These are phyloP conservation scores for Xylariaceae sp. DNA, from an alignment of 2,329 filamentous ascomycete species.

Conservation along the genomic window DNA sequence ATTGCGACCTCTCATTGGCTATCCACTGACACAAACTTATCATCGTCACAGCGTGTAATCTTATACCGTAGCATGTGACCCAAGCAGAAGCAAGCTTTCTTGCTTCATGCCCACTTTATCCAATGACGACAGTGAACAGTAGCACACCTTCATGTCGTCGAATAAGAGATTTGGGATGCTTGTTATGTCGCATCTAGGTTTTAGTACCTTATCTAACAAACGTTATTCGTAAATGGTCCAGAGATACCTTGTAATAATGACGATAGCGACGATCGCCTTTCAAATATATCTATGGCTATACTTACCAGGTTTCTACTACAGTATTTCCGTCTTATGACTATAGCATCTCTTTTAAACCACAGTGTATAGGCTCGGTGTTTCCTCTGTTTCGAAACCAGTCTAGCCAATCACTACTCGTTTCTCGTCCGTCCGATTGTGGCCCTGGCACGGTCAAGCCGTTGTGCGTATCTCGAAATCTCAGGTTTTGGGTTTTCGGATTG, in stretches of 20 bases:
- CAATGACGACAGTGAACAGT: conserved; percentile 6
- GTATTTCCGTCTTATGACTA: no score
- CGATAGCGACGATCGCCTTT: conserved; percentile 15
- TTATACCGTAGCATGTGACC: not conserved
- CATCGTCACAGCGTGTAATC: not conserved
- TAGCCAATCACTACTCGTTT: no score
- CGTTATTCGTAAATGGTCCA: conserved; percentile 14
- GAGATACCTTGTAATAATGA: conserved; percentile 9
- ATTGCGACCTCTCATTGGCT: conserved; percentile 9
- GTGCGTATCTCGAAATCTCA: no score
- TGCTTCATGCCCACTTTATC: not conserved
- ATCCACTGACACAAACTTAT: not conserved
- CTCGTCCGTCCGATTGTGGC: no score
- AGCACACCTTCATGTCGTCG: conserved; percentile 22
- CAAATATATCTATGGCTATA: not conserved
- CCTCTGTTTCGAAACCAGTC: no score
- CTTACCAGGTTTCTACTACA: no score
- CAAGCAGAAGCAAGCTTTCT: conserved; percentile 5
- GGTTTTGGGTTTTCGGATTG: no score
- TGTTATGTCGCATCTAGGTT: conserved; percentile 16
- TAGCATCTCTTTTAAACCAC: no score
- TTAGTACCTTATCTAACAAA: not conserved
- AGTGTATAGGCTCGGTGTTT: no score
- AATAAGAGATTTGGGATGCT: conserved; percentile 11
- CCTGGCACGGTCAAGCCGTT: not conserved